A percentile compares a stretch with the other conserved stretches of the same genome.
Evolutionary conservation across 2,329 filamentous ascomycete genomes (phyloP).

Genomic region (Alternaria ventricosa): DNA sequence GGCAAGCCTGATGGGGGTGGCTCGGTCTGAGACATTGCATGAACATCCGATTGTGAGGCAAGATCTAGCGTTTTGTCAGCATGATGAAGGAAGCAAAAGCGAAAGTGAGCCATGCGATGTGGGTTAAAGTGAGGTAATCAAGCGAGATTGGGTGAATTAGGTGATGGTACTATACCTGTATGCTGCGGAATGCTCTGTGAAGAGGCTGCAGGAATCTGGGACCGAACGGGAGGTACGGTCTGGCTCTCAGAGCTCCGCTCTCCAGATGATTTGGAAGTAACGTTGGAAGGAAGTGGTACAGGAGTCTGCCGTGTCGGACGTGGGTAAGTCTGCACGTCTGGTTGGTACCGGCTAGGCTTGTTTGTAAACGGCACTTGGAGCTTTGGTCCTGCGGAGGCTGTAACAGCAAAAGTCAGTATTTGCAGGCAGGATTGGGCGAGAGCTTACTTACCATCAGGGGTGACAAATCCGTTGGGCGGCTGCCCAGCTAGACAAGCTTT

Average conservation of each 20-base stretch:
- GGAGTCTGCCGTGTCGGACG: slow-evolving; percentile 3
- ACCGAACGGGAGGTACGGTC: background rate
- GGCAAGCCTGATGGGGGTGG: background rate
- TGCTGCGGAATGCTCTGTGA: background rate
- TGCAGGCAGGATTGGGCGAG: background rate
- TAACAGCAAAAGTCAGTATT: background rate
- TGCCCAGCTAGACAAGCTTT: background rate
- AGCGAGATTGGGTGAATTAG: background rate
- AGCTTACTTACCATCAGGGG: background rate
- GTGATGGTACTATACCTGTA: background rate
- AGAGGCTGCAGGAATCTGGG: background rate
- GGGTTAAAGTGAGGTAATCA: background rate
- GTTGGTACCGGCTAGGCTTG: background rate
- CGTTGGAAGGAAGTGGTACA: background rate
- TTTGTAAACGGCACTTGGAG: slow-evolving; percentile 10
- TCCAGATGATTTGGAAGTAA: background rate
- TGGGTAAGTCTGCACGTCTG: background rate
- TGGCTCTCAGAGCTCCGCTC: background rate
- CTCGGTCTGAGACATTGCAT: background rate
- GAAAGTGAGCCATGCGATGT: background rate
- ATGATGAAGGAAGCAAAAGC: background rate
- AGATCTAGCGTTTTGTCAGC: background rate
- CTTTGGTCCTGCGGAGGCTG: background rate
- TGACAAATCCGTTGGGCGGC: background rate
- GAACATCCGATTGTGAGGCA: background rate